Evolutionary conservation across 2,329 filamentous ascomycete genomes (phyloP), one percentile per base, ranked within the genome.

Genomic region (Ophiosphaerella narmari): DNA sequence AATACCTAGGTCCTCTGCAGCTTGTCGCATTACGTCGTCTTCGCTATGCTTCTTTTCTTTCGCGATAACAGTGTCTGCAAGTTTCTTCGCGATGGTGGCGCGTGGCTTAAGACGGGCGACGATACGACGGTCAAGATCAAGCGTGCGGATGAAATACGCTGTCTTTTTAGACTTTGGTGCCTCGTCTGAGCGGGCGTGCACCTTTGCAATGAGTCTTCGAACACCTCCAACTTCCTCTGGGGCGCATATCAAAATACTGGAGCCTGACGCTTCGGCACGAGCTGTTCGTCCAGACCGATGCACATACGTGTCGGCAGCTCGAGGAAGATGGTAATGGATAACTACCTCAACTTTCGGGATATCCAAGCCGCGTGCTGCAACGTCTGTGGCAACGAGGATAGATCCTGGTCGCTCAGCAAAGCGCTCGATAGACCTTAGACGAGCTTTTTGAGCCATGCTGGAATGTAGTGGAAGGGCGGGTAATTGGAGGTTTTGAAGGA

Each of bases 271-370:
- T 16, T 87, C 83, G 3, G 89, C 93, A 66, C 94, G 90, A 2
- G 94, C 94, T 1, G 94, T 97, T 58, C 94, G 89, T 11, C 94
- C 94, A 1, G 94, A 97, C 21, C 94, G 87, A 70, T 99, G 94
- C 12, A 99, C 92, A 68, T 99, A 99, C 40, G 88, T 88, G 72
- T 97, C 93, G 31, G 94, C 94, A 1, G 91, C 82, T 49, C 92
- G 88, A 1, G 94, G 94, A 0, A 97, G 86, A 73, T 99, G 93
- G 76, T 99, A 99, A 75, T 99, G 94, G 14, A 99, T 78, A 13
- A 99, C 88, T 12, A 96, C 82, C 62, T 97, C 89, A 39, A 97
- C 91, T 31, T 86, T 85, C 39, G 90, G 88, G 62, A 99, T 97
- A 71, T 99, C 94, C 40, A 99, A 85, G 74, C 94, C 94, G 54